phyloP scores from a whole-genome alignment of 1,284 basidiomycete species.

The Ustilago tritici region DNA sequence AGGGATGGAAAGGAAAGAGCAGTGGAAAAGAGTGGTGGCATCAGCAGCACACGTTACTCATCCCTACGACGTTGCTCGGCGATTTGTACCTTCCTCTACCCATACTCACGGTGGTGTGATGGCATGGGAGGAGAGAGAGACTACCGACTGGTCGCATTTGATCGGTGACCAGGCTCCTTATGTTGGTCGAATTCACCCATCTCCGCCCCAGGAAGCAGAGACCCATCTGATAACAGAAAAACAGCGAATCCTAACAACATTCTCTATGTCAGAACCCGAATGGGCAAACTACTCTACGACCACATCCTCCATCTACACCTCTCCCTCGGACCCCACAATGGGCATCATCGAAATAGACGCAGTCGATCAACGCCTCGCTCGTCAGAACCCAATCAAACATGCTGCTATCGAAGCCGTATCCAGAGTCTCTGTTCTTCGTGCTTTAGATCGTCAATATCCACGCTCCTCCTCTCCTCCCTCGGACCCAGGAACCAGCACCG shows the following conservation, averaged over 20 bases:
- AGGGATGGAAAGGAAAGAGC: not conserved
- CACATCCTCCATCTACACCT: not conserved
- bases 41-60: conserved; percentile 53
- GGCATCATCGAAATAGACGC: conserved; percentile 55
- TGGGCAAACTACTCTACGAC: conserved; percentile 15
- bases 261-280: conserved; percentile 23
- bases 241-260: conserved; percentile 1
- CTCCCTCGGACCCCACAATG: not conserved
- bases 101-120: not conserved
- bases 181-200: conserved; percentile 17
- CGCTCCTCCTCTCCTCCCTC: not conserved
- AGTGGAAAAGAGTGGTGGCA: conserved; percentile 25
- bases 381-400: conserved; percentile 64
- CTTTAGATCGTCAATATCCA: conserved; percentile 15
- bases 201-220: not conserved
- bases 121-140: conserved; percentile 26
- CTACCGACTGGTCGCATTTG: conserved; percentile 30
- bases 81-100: not conserved
- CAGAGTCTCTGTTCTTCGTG: conserved; percentile 23
- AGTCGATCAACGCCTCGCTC: conserved; percentile 49
- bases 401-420: conserved; percentile 42
- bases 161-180: conserved; percentile 19
- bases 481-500: not conserved
- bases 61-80: conserved; percentile 18
- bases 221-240: not conserved